A percentile compares a stretch with the other conserved stretches of the same genome.
These are phyloP conservation scores for Globisporangium megalacanthum DNA, from an alignment of 352 stramenopile species.

Conservation along the genomic window DNA sequence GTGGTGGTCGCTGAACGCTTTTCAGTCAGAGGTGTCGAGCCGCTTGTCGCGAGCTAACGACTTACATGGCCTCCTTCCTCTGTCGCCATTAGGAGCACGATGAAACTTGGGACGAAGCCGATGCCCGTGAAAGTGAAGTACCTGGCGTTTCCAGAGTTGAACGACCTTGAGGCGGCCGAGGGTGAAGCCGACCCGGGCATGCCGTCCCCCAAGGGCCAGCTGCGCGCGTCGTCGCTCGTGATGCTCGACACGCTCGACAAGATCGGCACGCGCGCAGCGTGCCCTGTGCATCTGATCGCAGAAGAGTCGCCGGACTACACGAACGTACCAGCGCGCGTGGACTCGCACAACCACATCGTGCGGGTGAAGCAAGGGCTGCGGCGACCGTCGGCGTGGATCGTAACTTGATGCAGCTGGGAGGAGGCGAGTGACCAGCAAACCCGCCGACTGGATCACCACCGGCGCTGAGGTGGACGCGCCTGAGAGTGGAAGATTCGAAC, in stretches of 20 bases:
- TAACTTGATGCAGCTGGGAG: constrained; percentile 6
- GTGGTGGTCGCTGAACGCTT: not conserved
- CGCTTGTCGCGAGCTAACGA: not conserved
- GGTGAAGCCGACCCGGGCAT: constrained; percentile 42
- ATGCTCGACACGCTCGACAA: constrained; percentile 68
- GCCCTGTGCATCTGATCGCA: constrained; percentile 59
- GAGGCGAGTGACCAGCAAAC: too few relatives aligned
- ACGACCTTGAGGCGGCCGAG: constrained; percentile 14
- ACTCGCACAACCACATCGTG: constrained; percentile 56
- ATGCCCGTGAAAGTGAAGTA: constrained; percentile 41
- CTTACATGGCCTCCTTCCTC: not conserved
- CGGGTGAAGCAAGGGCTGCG: constrained; percentile 41
- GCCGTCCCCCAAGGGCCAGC: constrained; percentile 44
- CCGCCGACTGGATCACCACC: constrained; percentile 2
- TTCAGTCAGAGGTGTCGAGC: not conserved
- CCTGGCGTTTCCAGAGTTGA: constrained; percentile 36
- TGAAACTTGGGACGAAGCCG: constrained; percentile 63
- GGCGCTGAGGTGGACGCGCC: not conserved
- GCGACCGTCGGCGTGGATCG: constrained; percentile 49
- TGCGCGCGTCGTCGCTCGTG: constrained; percentile 46
- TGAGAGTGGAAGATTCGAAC: too few relatives aligned
- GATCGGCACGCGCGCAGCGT: constrained; percentile 66
- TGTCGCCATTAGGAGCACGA: constrained; percentile 41
- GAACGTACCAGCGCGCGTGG: constrained; percentile 38
- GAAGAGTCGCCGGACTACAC: constrained; percentile 55